Percentiles rank a stretch among this genome's conserved stretches.
Evolutionary conservation across 371 early-diverging fungal species (phyloP).

Genomic region (Actinomucor elegans): DNA sequence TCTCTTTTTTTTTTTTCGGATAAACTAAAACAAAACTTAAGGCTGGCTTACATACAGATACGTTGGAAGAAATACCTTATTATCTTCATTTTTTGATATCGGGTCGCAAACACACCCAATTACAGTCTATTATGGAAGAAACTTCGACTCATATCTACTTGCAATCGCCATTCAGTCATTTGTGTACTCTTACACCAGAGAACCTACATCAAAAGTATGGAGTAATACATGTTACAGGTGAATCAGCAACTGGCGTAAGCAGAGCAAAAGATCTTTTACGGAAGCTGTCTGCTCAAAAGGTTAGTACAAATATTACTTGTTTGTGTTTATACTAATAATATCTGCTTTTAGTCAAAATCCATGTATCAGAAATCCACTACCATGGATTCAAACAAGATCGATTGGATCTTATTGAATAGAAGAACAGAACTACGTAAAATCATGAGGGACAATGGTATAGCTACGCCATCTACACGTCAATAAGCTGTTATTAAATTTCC

Average conservation of each 20-base stretch:
- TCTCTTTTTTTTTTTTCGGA: background rate
- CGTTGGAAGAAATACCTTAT: slow-evolving; percentile 24
- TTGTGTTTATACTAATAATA: too few relatives aligned
- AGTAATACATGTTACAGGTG: slow-evolving; percentile 40
- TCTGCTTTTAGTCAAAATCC: slow-evolving; percentile 34
- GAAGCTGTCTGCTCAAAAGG: slow-evolving; percentile 45
- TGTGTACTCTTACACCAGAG: background rate
- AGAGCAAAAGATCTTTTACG: slow-evolving; percentile 48
- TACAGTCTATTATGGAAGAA: slow-evolving; percentile 68
- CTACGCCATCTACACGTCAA: too few relatives aligned
- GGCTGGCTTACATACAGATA: slow-evolving; percentile 18
- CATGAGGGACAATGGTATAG: slow-evolving; percentile 75
- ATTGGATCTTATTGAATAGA: slow-evolving; percentile 72
- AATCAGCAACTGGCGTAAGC: slow-evolving; percentile 22
- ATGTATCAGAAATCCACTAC: slow-evolving; percentile 47
- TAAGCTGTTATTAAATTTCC: slow-evolving; percentile 4
- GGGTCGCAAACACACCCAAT: slow-evolving; percentile 60
- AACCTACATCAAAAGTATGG: slow-evolving; percentile 5
- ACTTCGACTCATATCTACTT: slow-evolving; percentile 72
- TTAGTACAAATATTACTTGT: too few relatives aligned
- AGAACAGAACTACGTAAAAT: slow-evolving; percentile 65
- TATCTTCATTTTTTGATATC: slow-evolving; percentile 63
- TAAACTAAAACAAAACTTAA: background rate
- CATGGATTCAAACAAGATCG: slow-evolving; percentile 64
- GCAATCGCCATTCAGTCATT: slow-evolving; percentile 58